phyloP scores from a whole-genome alignment of 805 yeast genomes.

The Ogataea thermomethanolica region DNA sequence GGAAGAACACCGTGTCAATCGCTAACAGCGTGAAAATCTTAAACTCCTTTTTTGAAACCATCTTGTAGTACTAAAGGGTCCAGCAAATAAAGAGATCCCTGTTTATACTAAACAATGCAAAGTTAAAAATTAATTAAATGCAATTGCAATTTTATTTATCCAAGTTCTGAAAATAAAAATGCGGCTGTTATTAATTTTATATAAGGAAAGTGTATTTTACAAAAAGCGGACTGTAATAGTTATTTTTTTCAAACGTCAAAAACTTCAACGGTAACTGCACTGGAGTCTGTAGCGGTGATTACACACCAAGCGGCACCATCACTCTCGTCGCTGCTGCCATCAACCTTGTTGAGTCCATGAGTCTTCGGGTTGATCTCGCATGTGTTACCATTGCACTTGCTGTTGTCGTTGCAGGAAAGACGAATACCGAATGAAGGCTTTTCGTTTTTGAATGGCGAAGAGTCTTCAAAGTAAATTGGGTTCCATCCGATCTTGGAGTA shows the following conservation, averaged over 20 bases:
- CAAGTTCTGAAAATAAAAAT: not conserved
- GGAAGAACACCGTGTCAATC: conserved; percentile 78
- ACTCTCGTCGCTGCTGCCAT: conserved; percentile 37
- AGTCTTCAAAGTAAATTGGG: conserved; percentile 69
- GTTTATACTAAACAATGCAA: too few species aligned
- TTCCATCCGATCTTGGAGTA: conserved; percentile 89
- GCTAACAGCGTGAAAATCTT: conserved; percentile 68
- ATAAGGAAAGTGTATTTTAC: too few species aligned
- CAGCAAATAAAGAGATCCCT: not conserved
- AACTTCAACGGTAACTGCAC: conserved; percentile 70
- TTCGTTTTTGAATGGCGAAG: conserved; percentile 48
- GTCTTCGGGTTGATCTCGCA: conserved; percentile 78
- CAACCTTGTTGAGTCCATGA: conserved; percentile 51
- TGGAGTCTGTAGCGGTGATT: conserved; percentile 64
- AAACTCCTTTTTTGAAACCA: conserved; percentile 49
- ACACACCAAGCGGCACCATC: conserved; percentile 77
- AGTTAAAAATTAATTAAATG: not conserved
- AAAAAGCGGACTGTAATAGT: not conserved
- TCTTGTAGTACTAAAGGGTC: not conserved
- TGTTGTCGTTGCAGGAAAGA: conserved; percentile 67
- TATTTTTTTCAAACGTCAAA: conserved; percentile 36
- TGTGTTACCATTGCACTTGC: conserved; percentile 69
- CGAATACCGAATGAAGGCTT: conserved; percentile 69
- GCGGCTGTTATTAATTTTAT: too few species aligned
- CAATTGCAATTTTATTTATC: too few species aligned